A percentile compares a stretch with the other conserved stretches of the same genome.
Evolutionary conservation across 139 green algal genomes (phyloP).

Genomic region (Deuterostichococcus epilithicus): DNA sequence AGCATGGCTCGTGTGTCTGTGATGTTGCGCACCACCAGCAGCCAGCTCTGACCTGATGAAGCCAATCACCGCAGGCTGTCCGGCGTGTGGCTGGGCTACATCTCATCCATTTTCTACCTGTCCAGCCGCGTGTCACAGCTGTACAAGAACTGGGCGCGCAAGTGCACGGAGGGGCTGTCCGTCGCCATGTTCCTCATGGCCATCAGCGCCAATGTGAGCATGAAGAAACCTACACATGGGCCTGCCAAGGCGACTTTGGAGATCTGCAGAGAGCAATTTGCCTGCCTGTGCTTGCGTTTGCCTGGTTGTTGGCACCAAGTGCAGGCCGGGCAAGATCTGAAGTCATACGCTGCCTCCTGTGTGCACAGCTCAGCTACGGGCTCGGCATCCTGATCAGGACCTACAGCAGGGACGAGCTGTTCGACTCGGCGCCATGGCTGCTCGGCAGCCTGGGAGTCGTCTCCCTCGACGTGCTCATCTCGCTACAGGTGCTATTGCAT

Average conservation of each 20-base stretch:
- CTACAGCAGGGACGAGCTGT: slow-evolving; percentile 32
- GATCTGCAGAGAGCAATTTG: slow-evolving; percentile 18
- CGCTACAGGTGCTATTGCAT: slow-evolving; percentile 42
- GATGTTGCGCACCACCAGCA: no score
- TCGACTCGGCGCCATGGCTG: slow-evolving; percentile 76
- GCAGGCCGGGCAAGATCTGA: no score
- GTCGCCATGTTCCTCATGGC: slow-evolving; percentile 79
- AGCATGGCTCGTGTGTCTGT: no score
- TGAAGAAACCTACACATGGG: no score
- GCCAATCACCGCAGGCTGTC: slow-evolving; percentile 7
- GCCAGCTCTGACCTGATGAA: no score
- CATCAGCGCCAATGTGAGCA: slow-evolving; percentile 69
- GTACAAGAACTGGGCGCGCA: slow-evolving; percentile 60
- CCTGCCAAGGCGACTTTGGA: slow-evolving; percentile 1
- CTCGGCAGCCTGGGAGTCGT: slow-evolving; percentile 81
- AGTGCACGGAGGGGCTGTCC: slow-evolving; percentile 66
- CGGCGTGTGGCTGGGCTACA: slow-evolving; percentile 58
- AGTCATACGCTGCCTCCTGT: no score
- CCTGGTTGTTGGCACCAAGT: no score
- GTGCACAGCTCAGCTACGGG: slow-evolving; percentile 54
- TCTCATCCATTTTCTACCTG: slow-evolving; percentile 80
- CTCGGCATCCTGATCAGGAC: slow-evolving; percentile 69
- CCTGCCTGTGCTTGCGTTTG: slow-evolving; percentile 8
- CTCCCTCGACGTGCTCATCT: slow-evolving; percentile 70
- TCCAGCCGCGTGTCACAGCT: slow-evolving; percentile 75